Evolutionary conservation across 1,284 basidiomycete species (phyloP).

Genomic region (Naganishia sp.): DNA sequence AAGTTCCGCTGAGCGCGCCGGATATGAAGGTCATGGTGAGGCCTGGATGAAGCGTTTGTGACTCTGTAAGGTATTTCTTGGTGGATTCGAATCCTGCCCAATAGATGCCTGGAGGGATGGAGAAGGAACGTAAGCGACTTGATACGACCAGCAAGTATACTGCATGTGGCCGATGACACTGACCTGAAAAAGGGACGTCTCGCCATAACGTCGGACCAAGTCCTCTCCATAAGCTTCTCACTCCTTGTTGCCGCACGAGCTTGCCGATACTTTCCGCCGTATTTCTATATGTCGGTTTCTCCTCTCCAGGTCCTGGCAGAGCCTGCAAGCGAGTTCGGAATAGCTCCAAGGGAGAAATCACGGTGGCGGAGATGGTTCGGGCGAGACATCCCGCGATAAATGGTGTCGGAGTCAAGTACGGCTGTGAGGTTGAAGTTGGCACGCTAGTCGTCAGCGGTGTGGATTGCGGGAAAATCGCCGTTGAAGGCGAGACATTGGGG

Average conservation of each 20-base stretch:
- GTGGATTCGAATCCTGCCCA: slow-evolving; percentile 53
- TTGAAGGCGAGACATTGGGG: slow-evolving; percentile 1
- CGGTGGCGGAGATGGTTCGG: slow-evolving; percentile 74
- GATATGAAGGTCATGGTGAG: slow-evolving; percentile 49
- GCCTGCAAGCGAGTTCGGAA: slow-evolving; percentile 92
- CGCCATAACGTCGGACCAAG: slow-evolving; percentile 90
- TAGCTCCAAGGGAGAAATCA: slow-evolving; percentile 88
- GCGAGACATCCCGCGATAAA: slow-evolving; percentile 80
- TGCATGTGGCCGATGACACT: background rate
- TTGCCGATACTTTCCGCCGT: slow-evolving; percentile 42
- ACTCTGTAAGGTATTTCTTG: slow-evolving; percentile 45
- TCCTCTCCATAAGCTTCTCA: slow-evolving; percentile 80
- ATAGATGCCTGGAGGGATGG: slow-evolving; percentile 43
- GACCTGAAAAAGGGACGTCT: slow-evolving; percentile 78
- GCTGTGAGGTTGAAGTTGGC: slow-evolving; percentile 31
- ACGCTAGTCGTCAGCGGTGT: slow-evolving; percentile 29
- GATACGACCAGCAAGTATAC: background rate
- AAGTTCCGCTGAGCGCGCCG: slow-evolving; percentile 52
- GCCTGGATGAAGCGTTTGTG: slow-evolving; percentile 39
- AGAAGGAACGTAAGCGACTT: background rate
- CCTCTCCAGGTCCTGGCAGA: slow-evolving; percentile 53
- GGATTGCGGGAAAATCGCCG: slow-evolving; percentile 9
- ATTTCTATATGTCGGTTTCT: slow-evolving; percentile 18
- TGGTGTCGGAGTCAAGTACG: slow-evolving; percentile 64
- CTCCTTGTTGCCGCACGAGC: slow-evolving; percentile 66